Base-by-base conservation (phyloP, 2,329 filamentous ascomycete genomes). In the Fonsecaea pedrosoi region DNA sequence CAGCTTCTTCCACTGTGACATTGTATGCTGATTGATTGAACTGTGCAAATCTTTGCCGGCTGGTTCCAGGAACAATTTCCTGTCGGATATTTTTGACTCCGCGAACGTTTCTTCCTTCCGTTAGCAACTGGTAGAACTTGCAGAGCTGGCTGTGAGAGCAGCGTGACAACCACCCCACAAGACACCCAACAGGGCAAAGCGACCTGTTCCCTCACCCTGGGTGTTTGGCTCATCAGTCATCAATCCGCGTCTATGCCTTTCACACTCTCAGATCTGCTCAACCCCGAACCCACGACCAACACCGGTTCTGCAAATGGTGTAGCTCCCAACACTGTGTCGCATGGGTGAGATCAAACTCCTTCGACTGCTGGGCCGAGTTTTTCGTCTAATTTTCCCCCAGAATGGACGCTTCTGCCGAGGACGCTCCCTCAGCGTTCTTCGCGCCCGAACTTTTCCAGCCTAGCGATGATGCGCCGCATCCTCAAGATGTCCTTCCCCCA, bases 401-500 rank as follows among this genome's bases (percentile, higher is more conserved):
- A n/a, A 69, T 67, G 64, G 69, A 68, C 34, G 25, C 30, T 32
- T 4, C 30, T 32, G 30, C 66, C 34, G 45, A 58, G 10, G 66
- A 67, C 32, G 60, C 64, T 30, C 35, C 65, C 15, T 42, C 57
- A 15, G 54, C 59, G 34, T 64, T 63, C 53, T 72, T 73, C 59
- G 70, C 71, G 58, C 69, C 71, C 3, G 71, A 72, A 67, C 68
- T 73, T 50, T 72, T 73, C 54, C 65, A 70, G 32, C 56, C 55
- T 32, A 58, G 66, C 38, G 54, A 67, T 30, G 66, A 68, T 59
- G 68, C 64, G 55, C 55, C 70, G 6, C 64, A 54, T n/a, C 56
- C 58, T 4, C 64, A 68, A 37, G 64, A 69, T 38, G 37, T 58
- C 37, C 62, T 69, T 32, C 55, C 50, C 30, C 40, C 56, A 37